phyloP scores from a whole-genome alignment of 139 green algal genomes.

The Monoraphidium neglectum region DNA sequence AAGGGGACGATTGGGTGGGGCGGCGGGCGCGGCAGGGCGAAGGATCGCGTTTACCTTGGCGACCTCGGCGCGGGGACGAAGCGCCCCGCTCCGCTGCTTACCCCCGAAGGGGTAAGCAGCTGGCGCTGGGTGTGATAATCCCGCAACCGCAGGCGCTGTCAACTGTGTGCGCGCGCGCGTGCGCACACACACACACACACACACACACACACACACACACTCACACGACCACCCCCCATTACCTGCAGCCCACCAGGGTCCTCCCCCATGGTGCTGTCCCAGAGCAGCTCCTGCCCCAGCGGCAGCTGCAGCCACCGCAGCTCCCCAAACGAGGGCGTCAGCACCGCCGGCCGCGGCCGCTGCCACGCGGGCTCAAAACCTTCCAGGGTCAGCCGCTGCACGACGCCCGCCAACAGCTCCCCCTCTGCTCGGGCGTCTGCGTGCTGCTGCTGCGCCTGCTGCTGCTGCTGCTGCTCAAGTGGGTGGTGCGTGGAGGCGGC shows the following conservation, averaged over 20 bases:
- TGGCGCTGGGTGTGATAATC: neutral
- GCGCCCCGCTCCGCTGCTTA: neutral
- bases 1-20: neutral
- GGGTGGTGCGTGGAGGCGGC: no score
- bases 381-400: no score
- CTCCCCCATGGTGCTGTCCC: constrained; percentile 61
- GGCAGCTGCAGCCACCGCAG: constrained; percentile 55
- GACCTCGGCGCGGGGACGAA: neutral
- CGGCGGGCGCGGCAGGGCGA: neutral
- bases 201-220: no score
- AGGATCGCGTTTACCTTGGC: neutral
- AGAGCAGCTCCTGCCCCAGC: constrained; percentile 47
- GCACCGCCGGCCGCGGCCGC: constrained; percentile 21
- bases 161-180: no score
- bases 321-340: constrained; percentile 32
- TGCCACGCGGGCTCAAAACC: constrained; percentile 18
- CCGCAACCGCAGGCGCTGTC: neutral
- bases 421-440: no score
- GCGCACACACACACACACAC: no score
- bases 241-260: neutral
- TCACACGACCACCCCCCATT: neutral
- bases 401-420: no score
- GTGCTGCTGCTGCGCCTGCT: no score
- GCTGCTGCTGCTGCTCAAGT: no score
- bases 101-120: neutral